These are phyloP conservation scores for Solanum chilense DNA, from an alignment of 257 asterid species.

Conservation along the genomic window DNA sequence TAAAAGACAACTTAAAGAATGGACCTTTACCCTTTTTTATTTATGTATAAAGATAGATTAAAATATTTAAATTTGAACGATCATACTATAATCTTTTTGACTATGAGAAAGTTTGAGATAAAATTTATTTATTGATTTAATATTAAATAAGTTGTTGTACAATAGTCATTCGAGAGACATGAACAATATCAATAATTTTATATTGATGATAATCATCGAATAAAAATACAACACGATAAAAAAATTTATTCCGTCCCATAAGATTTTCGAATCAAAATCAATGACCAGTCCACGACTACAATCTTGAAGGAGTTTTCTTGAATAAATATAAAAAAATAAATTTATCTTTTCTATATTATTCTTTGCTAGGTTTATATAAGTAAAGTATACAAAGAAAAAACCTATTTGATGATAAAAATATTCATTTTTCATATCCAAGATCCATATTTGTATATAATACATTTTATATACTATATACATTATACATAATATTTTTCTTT, in stretches of 20 bases:
- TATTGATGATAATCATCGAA: background rate
- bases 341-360: too few relatives aligned
- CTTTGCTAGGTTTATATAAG: background rate
- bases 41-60: background rate
- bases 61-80: background rate
- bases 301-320: background rate
- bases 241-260: rapidly evolving
- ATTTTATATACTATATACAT: background rate
- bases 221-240: background rate
- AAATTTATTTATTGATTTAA: background rate
- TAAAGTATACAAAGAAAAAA: background rate
- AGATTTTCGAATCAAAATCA: background rate
- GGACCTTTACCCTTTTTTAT: background rate
- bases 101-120: background rate
- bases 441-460: background rate
- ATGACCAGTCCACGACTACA: too few relatives aligned
- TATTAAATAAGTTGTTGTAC: background rate
- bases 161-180: background rate
- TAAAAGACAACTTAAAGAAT: background rate
- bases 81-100: background rate
- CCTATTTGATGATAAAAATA: background rate
- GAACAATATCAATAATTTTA: background rate
- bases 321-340: too few relatives aligned
- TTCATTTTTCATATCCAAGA: background rate
- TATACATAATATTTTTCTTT: background rate